A percentile compares a stretch with the other conserved stretches of the same genome.
Conservation (phyloP, 2,329 filamentous ascomycete genomes). For the Metarhizium robertsii region DNA sequence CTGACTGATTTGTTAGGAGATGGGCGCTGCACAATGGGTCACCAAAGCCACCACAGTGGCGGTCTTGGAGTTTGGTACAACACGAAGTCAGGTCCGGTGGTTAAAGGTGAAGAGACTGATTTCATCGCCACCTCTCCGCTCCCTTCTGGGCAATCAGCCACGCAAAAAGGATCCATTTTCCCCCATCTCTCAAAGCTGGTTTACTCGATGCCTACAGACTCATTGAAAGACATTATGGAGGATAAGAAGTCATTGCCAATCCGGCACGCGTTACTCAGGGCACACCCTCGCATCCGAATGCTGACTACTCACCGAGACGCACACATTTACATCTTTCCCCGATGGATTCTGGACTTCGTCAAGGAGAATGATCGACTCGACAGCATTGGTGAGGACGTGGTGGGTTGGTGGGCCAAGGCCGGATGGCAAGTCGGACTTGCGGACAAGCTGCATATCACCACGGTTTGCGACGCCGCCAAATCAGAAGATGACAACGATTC, state of each 20-base stretch:
- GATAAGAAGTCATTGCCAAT: slow-evolving; percentile 64
- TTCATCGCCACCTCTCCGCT: slow-evolving; percentile 75
- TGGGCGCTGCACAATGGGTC: slow-evolving; percentile 25
- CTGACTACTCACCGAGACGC: slow-evolving; percentile 80
- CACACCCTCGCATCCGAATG: slow-evolving; percentile 69
- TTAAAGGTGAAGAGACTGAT: slow-evolving; percentile 89
- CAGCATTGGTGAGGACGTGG: slow-evolving; percentile 80
- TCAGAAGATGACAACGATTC: slow-evolving; percentile 29
- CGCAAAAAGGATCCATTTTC: slow-evolving; percentile 51
- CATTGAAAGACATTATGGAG: slow-evolving; percentile 73
- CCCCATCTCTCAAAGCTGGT: slow-evolving; percentile 67
- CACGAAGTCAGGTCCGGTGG: slow-evolving; percentile 62
- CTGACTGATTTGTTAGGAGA: slow-evolving; percentile 52
- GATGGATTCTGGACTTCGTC: slow-evolving; percentile 82
- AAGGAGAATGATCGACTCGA: slow-evolving; percentile 72
- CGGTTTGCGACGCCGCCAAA: slow-evolving; percentile 40
- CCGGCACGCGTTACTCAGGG: slow-evolving; percentile 65
- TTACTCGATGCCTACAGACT: slow-evolving; percentile 82
- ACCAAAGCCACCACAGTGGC: slow-evolving; percentile 48
- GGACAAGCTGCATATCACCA: slow-evolving; percentile 64
- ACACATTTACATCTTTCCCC: slow-evolving; percentile 89
- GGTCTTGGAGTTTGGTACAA: slow-evolving; percentile 88
- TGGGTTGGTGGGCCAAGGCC: slow-evolving; percentile 94
- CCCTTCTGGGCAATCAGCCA: slow-evolving; percentile 36
- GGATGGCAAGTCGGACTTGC: slow-evolving; percentile 78